Evolutionary conservation across 192 early-diverging fungal species (phyloP).

Genomic region (Dissophora ornata): DNA sequence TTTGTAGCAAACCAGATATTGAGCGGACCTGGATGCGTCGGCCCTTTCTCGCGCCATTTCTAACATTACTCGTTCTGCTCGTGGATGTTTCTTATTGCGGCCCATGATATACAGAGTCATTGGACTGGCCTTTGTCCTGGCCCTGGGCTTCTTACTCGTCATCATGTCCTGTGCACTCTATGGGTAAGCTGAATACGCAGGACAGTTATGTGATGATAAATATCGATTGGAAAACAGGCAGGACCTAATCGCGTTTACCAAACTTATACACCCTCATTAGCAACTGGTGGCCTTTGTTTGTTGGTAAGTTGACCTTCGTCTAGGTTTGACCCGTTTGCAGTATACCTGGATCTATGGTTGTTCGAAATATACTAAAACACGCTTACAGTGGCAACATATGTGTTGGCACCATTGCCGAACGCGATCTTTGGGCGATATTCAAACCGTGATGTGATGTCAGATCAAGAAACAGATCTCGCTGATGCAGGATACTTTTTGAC

Average conservation of each 20-base stretch:
- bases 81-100: too few relatives aligned
- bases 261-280: conserved; percentile 54
- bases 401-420: conserved; percentile 93
- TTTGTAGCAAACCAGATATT: too few relatives aligned
- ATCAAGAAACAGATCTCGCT: conserved; percentile 65
- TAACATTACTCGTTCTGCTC: too few relatives aligned
- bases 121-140: conserved; percentile 90
- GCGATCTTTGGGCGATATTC: conserved; percentile 81
- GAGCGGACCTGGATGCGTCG: too few relatives aligned
- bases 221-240: too few relatives aligned
- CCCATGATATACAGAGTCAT: conserved; percentile 77
- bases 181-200: conserved; percentile 64
- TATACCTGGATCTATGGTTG: not conserved
- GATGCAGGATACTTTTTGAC: conserved; percentile 90
- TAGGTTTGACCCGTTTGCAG: not conserved
- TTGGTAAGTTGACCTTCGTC: conserved; percentile 59
- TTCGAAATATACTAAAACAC: too few relatives aligned
- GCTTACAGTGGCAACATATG: conserved; percentile 83
- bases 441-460: conserved; percentile 74
- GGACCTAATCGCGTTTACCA: not conserved
- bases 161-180: conserved; percentile 96
- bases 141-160: conserved; percentile 90
- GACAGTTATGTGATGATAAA: too few relatives aligned
- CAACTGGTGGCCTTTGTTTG: conserved; percentile 96
- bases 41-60: too few relatives aligned